Evolutionary conservation across 202 grass and related monocot species (phyloP).

Genomic region (Dendrocalamus latiflorus): DNA sequence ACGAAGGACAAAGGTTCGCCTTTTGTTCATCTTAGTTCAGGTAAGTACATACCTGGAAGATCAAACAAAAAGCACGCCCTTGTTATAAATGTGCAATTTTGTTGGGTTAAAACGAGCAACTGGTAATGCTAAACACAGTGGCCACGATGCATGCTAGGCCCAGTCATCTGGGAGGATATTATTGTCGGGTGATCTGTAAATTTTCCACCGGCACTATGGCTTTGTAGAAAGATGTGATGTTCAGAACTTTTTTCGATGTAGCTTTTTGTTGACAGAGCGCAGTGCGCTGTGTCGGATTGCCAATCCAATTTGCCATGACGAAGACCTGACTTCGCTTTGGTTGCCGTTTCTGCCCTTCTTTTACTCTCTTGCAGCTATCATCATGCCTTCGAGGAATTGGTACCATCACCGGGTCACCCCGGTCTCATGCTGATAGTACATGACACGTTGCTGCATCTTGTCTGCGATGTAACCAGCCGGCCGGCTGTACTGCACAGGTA

Average conservation of each 20-base stretch:
- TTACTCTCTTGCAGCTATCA: background rate
- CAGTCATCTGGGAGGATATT: too few species aligned
- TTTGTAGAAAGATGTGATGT: conserved; percentile 29
- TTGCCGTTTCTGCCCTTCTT: too few species aligned
- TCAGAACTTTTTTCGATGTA: background rate
- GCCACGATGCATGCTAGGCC: background rate
- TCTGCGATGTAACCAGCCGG: background rate
- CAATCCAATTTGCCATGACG: too few species aligned
- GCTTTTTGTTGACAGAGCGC: conserved; percentile 30
- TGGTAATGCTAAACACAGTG: background rate
- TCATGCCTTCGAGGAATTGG: background rate
- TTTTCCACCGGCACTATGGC: conserved; percentile 21
- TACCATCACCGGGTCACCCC: too few species aligned
- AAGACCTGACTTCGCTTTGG: too few species aligned
- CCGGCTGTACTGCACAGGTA: background rate
- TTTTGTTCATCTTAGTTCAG: background rate
- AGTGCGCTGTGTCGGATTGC: conserved; percentile 12
- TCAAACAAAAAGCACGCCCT: background rate
- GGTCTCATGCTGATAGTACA: background rate
- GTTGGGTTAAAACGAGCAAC: conserved; percentile 30
- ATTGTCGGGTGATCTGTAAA: conserved; percentile 55
- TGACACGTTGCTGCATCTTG: background rate
- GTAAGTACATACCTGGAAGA: background rate
- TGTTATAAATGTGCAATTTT: background rate
- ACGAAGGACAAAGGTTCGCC: background rate